Base-by-base conservation (phyloP, 2,329 filamentous ascomycete species). In the Sporothrix variecibatus region DNA sequence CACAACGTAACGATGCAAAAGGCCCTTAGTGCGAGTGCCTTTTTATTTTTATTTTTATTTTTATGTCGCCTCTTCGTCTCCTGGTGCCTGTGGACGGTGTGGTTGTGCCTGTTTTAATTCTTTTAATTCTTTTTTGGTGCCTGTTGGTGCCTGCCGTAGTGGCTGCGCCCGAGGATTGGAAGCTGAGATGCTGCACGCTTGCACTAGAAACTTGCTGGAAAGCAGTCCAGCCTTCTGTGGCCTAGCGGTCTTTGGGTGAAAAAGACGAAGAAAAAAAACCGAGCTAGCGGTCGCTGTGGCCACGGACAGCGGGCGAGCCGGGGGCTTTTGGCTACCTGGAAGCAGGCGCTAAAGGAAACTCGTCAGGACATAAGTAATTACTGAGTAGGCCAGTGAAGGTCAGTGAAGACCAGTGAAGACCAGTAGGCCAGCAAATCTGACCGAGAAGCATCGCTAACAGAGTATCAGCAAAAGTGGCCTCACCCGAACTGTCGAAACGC, bases 261-360 rank as follows among this genome's bases (percentile, higher is more conserved):
- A 17, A 15, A 49, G 43, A 49, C 12, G 15, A 20, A 17, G 15
- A 49, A 49, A 49, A 15, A 49, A 49, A 49, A 49, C 43, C 2
- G 15, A 49, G 17, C 38, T 68, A 68, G 64, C 17, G 64, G 64
- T 68, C 64, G 64, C 62, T 65, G 38, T 65, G 12, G 62, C 62
- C 62, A 65, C 64, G 64, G 64, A 23, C 40, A 64, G 60, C 60
- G 60, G 34, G 34, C 28, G 15, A 34, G 31, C 20, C 17, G 60
- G 31, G 23, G 8, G n/a, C n/a, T 64, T 64, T 38, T 40, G 8
- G 5, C 7, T 34, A 3, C 28, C 20, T 40, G 51, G 8, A 9
- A n/a, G 20, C n/a, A 53, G 51, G 51, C 51, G 51, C 51, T 28
- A 56, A 56, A 28, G 26, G 23, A 26, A 9, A 28, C 12, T 56